phyloP scores from a whole-genome alignment of 768 basidiomycete species.

The Trametes cingulata region DNA sequence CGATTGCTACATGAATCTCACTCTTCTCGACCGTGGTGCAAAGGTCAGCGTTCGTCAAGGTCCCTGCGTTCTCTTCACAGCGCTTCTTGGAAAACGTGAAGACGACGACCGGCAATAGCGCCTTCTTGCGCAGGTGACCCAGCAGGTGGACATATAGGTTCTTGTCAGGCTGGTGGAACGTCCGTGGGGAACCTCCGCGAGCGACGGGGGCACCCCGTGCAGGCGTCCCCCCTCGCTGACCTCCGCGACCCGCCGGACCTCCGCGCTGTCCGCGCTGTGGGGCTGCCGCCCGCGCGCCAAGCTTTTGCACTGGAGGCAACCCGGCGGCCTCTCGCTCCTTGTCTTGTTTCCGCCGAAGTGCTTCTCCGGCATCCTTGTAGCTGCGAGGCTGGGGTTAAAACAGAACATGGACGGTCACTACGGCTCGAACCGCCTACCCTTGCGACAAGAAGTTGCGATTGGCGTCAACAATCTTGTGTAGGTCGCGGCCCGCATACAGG shows the following conservation, averaged over 20 bases:
- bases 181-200: constrained; percentile 39
- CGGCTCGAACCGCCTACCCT: constrained; percentile 50
- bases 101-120: constrained; percentile 89
- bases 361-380: constrained; percentile 88
- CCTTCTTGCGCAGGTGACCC: constrained; percentile 80
- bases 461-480: constrained; percentile 90
- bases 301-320: constrained; percentile 78
- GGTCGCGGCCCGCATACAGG: constrained; percentile 90
- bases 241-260: constrained; percentile 45
- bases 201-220: constrained; percentile 38
- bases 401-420: constrained; percentile 5
- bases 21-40: constrained; percentile 92
- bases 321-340: constrained; percentile 97
- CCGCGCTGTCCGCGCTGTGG: constrained; percentile 49
- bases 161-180: constrained; percentile 77
- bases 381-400: constrained; percentile 40
- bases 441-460: constrained; percentile 67
- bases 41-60: constrained; percentile 84
- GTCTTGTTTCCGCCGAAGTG: constrained; percentile 91
- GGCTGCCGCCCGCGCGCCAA: constrained; percentile 77
- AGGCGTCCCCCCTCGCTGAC: constrained; percentile 42
- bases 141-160: constrained; percentile 94
- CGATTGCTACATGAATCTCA: constrained; percentile 92
- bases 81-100: constrained; percentile 97
- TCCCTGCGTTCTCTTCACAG: constrained; percentile 95